A percentile compares a stretch with the other conserved stretches of the same genome.
Conservation (phyloP, 2,329 filamentous ascomycete species). For the Aureobasidium sp. region DNA sequence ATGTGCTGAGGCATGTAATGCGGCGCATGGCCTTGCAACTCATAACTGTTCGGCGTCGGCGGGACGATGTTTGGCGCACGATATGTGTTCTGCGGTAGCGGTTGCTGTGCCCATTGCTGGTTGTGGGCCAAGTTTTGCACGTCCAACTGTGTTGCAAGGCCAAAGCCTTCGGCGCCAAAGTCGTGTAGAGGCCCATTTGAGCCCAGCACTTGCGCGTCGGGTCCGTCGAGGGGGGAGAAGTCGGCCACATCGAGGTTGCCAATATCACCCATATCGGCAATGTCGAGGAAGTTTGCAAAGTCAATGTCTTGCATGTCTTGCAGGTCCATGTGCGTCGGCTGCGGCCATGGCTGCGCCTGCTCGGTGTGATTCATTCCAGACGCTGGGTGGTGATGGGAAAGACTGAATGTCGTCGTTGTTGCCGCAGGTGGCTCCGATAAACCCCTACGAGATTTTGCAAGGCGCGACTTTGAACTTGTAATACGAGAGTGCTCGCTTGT, state of each 20-base stretch:
- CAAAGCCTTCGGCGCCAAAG: slow-evolving; percentile 25
- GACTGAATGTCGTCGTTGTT: slow-evolving; percentile 7
- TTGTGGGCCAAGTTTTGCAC: slow-evolving; percentile 1
- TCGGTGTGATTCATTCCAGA: slow-evolving; percentile 23
- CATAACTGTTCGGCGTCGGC: slow-evolving; percentile 73
- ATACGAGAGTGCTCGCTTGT: slow-evolving; percentile 5
- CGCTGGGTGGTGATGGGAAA: not conserved
- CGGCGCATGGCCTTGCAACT: slow-evolving; percentile 57
- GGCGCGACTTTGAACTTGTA: not conserved
- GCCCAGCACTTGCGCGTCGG: slow-evolving; percentile 17
- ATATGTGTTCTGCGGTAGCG: slow-evolving; percentile 29
- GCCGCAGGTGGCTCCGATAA: slow-evolving; percentile 18
- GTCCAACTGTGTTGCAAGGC: slow-evolving; percentile 18
- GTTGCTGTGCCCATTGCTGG: slow-evolving; percentile 27
- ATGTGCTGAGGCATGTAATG: slow-evolving; percentile 48
- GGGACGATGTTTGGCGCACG: slow-evolving; percentile 50
- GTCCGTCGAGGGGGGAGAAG: slow-evolving; percentile 18
- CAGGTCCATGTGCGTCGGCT: slow-evolving; percentile 34
- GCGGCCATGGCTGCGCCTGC: slow-evolving; percentile 32
- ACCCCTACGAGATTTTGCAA: slow-evolving; percentile 1
- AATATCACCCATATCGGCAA: slow-evolving; percentile 38
- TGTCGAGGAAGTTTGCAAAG: slow-evolving; percentile 37
- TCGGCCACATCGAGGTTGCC: slow-evolving; percentile 29
- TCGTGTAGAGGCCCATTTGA: slow-evolving; percentile 23
- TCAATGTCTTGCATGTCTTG: slow-evolving; percentile 36